A percentile compares a stretch with the other conserved stretches of the same genome.
Conservation (phyloP, 2,329 filamentous ascomycete species). For the Monosporascus sp. region DNA sequence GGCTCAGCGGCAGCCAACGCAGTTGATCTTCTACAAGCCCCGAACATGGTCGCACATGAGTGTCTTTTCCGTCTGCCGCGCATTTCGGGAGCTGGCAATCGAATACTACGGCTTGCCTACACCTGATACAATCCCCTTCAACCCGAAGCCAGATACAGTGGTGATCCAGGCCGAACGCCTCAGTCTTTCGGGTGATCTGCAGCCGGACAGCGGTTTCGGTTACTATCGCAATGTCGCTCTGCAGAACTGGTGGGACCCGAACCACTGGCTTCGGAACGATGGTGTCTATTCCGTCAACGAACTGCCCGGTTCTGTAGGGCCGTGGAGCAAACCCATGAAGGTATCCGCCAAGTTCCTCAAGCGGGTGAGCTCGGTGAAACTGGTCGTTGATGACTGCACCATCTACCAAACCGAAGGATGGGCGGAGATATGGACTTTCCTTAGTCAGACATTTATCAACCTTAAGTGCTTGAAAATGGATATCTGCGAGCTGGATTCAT, state of each 20-base stretch:
- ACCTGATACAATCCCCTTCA: slow-evolving; percentile 1
- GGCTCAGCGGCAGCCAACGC: not conserved
- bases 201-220: too few relatives aligned
- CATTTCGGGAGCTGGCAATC: slow-evolving; percentile 2
- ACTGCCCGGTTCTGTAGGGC: too few relatives aligned
- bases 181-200: too few relatives aligned
- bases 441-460: not conserved
- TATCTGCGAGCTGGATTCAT: not conserved
- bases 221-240: too few relatives aligned
- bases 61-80: slow-evolving; percentile 1
- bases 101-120: slow-evolving; percentile 1
- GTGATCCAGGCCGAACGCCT: too few relatives aligned
- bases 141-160: not conserved
- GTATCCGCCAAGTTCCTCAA: too few relatives aligned
- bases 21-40: slow-evolving; percentile 3
- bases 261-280: too few relatives aligned
- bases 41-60: slow-evolving; percentile 3
- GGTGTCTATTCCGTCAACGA: too few relatives aligned
- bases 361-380: too few relatives aligned
- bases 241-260: too few relatives aligned
- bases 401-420: not conserved
- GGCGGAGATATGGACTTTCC: slow-evolving; percentile 1
- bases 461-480: not conserved
- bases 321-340: too few relatives aligned
- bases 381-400: too few relatives aligned